Evolutionary conservation across 768 basidiomycete species (phyloP), one percentile per base, ranked within the genome.

Genomic region (Boletus coccyginus): DNA sequence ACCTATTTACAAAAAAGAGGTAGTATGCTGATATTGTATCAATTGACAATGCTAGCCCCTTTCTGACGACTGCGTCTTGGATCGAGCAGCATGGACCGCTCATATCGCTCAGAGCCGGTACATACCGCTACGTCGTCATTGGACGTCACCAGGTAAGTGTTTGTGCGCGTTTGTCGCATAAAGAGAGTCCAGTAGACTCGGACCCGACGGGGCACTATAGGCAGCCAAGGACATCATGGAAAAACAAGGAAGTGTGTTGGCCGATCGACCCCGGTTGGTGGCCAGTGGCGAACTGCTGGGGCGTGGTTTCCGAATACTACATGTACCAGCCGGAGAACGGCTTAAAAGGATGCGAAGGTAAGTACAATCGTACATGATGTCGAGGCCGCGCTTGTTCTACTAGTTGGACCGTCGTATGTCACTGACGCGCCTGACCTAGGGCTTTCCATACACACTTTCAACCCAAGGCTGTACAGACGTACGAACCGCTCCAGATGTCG

Each of bases 211-310:
- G 33, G 14, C 59, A 74, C 41, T n/a, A n/a, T 72, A 82, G 62
- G 81, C 81, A 1, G 81, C 82, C 0, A 73, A 82, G 2, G 81
- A 84, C 3, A 78, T 84, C 50, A 80, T 85, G 81, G 83, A 85
- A 63, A 79, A 79, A 56, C 81, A 83, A 60, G 82, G 82, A 0
- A 77, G 77, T 1, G 58, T 67, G 0, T 66, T 78, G 13, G 77
- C 71, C 1, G 83, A 84, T 62, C 66, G 82, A 49, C 82, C 83
- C 4, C 61, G 67, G 1, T 75, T 69, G 24, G 78, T 84, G 31
- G 74, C 83, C 0, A 21, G 50, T 32, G 82, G 82, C 1, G 80
- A 84, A 53, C 75, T 80, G 0, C 67, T 84, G 0, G 76, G 75
- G 1, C 78, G 83, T 8, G 83, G 82, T 0, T 80, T 84, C 77